phyloP scores from a whole-genome alignment of 2,329 filamentous ascomycete genomes.

The Diplocarpon mali region DNA sequence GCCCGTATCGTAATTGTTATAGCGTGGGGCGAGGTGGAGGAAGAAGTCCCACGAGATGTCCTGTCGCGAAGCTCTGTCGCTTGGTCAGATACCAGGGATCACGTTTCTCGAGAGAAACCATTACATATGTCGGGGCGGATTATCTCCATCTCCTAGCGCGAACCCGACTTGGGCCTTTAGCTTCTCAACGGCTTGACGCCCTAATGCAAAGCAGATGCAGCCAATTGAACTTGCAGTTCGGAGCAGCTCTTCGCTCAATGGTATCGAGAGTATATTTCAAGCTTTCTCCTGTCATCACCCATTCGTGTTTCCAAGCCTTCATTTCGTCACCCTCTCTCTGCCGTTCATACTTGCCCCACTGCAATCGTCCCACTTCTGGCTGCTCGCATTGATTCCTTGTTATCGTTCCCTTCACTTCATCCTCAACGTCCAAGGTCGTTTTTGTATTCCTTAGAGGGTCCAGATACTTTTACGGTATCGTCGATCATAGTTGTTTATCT shows the following conservation, averaged over 20 bases:
- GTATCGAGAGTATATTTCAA: not conserved
- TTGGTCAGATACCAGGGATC: conserved; percentile 2
- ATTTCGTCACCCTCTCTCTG: conserved; percentile 1
- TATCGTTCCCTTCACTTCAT: conserved; percentile 71
- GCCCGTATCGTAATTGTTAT: conserved; percentile 5
- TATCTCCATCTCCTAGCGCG: not conserved
- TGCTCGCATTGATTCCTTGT: conserved; percentile 56
- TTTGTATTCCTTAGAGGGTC: not conserved
- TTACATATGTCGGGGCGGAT: too few species aligned
- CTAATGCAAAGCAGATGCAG: not conserved
- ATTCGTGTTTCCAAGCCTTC: not conserved
- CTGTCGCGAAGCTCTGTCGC: conserved; percentile 3
- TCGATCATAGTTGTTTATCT: not conserved
- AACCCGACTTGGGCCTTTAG: not conserved
- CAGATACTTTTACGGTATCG: not conserved
- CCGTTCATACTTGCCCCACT: not conserved
- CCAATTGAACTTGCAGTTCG: not conserved
- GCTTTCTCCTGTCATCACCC: not conserved
- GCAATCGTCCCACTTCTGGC: not conserved
- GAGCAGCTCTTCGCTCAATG: not conserved
- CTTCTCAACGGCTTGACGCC: conserved; percentile 1
- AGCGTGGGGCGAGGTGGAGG: not conserved
- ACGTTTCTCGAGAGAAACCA: not conserved
- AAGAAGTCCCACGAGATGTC: conserved; percentile 8
- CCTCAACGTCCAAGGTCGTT: conserved; percentile 38